These are phyloP conservation scores for Leccinum brunneo-olivaceum DNA, from an alignment of 1,284 basidiomycete genomes.

Conservation along the genomic window DNA sequence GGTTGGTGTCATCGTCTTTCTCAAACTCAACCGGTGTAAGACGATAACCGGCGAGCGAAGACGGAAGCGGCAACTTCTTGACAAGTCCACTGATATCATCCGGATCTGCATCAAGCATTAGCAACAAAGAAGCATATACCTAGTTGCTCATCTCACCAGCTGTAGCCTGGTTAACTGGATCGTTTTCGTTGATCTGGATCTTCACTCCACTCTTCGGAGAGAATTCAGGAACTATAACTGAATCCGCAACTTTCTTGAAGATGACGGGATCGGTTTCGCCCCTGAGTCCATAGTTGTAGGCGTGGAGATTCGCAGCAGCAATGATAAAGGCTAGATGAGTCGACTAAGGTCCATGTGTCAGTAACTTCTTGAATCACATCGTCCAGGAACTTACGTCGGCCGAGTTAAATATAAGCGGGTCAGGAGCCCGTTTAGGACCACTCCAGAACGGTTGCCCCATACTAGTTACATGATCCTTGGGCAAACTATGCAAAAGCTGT, in stretches of 20 bases:
- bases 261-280: constrained; percentile 77
- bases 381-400: constrained; percentile 61
- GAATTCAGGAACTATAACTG: constrained; percentile 91
- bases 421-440: constrained; percentile 97
- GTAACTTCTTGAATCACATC: not conserved
- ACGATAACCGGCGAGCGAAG: constrained; percentile 90
- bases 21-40: constrained; percentile 96
- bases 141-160: constrained; percentile 31
- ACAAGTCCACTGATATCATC: constrained; percentile 55
- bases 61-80: constrained; percentile 76
- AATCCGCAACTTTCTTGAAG: constrained; percentile 82
- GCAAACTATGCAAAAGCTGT: constrained; percentile 90
- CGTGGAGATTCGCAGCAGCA: constrained; percentile 93
- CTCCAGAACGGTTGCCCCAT: constrained; percentile 96
- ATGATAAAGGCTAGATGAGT: constrained; percentile 89
- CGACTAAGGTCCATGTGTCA: constrained; percentile 42
- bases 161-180: constrained; percentile 61
- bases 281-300: constrained; percentile 96
- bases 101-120: constrained; percentile 33
- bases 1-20: constrained; percentile 98
- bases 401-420: constrained; percentile 81
- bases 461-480: constrained; percentile 86
- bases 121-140: not conserved
- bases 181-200: constrained; percentile 93
- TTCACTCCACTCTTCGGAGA: constrained; percentile 88